A percentile compares a stretch with the other conserved stretches of the same genome.
phyloP scores from a whole-genome alignment of 768 basidiomycete species.

The Pleurotus platypus region DNA sequence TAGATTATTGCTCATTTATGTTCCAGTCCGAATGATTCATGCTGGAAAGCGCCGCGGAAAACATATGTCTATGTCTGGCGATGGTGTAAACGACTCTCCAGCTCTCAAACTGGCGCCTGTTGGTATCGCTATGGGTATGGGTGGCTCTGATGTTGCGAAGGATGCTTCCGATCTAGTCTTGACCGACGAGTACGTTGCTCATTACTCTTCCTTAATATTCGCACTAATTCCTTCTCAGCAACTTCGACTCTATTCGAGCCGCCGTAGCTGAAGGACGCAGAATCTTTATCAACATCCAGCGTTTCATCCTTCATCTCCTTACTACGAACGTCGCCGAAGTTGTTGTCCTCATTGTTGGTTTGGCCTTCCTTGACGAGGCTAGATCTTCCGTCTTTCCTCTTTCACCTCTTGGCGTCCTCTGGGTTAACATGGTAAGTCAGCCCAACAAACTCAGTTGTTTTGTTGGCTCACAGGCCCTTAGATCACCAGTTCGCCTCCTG shows the following conservation, averaged over 20 bases:
- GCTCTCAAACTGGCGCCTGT: conserved; percentile 22
- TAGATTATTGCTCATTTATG: not conserved
- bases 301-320: conserved; percentile 53
- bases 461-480: conserved; percentile 2
- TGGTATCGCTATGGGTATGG: conserved; percentile 25
- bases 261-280: conserved; percentile 56
- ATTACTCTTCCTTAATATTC: conserved; percentile 30
- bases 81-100: conserved; percentile 59
- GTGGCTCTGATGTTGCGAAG: conserved; percentile 26
- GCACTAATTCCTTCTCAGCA: conserved; percentile 20
- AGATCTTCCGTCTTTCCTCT: conserved; percentile 52
- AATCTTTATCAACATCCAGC: conserved; percentile 52
- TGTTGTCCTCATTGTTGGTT: conserved; percentile 49
- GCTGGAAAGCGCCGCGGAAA: conserved; percentile 55
- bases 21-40: conserved; percentile 48
- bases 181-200: conserved; percentile 73
- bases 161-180: conserved; percentile 57
- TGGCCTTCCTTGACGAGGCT: conserved; percentile 49
- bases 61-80: conserved; percentile 53
- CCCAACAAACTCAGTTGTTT: not conserved
- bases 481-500: conserved; percentile 46
- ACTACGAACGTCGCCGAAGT: conserved; percentile 55
- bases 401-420: conserved; percentile 46
- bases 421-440: conserved; percentile 43
- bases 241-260: conserved; percentile 57